Percentiles rank a stretch among this genome's conserved stretches.
Conservation (phyloP, 371 early-diverging fungal species). For the Rhizomucor miehei region DNA sequence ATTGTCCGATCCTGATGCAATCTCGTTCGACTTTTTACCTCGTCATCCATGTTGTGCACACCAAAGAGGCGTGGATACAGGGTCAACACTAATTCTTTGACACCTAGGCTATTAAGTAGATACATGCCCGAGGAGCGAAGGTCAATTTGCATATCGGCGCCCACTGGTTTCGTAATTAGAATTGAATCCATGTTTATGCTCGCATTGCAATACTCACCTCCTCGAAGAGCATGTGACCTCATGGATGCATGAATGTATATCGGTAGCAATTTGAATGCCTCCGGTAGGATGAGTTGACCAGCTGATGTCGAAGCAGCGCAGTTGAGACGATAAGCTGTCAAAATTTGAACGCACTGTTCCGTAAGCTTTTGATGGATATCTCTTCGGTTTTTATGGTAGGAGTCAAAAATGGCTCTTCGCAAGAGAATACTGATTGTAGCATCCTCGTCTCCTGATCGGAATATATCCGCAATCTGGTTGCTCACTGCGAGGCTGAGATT, state of each 20-base stretch:
- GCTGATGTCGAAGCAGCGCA: conserved; percentile 87
- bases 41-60: conserved; percentile 59
- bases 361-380: conserved; percentile 82
- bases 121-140: conserved; percentile 77
- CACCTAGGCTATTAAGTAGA: conserved; percentile 70
- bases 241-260: conserved; percentile 82
- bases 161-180: conserved; percentile 27
- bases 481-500: conserved; percentile 83
- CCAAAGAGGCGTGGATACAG: conserved; percentile 87
- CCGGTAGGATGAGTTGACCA: conserved; percentile 95
- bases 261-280: conserved; percentile 94
- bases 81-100: conserved; percentile 69
- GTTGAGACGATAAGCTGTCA: conserved; percentile 90
- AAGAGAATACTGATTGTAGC: conserved; percentile 80
- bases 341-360: conserved; percentile 83
- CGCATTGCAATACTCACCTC: conserved; percentile 29
- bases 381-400: conserved; percentile 66
- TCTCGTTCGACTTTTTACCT: conserved; percentile 32
- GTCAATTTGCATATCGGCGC: conserved; percentile 68
- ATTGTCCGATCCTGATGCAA: neutral
- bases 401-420: conserved; percentile 79
- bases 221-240: conserved; percentile 76
- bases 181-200: no score
- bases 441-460: conserved; percentile 91
- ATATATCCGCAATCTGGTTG: conserved; percentile 80